These are phyloP conservation scores for Termitomyces heimii DNA, from an alignment of 768 basidiomycete species.

Conservation along the genomic window DNA sequence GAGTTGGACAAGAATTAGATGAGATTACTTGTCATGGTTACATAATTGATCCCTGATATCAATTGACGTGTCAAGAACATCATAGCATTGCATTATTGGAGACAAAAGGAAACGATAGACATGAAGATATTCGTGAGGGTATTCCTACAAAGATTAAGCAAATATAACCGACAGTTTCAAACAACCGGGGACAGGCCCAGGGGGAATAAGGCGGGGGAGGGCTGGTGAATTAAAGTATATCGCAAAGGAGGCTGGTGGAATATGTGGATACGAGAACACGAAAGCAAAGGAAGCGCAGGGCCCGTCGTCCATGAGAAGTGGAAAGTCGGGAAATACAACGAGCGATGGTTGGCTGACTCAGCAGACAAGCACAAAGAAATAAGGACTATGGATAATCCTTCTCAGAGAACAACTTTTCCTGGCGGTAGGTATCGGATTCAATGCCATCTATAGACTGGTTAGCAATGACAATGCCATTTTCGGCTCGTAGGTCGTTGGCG, in stretches of 20 bases:
- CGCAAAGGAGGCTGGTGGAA: constrained; percentile 1
- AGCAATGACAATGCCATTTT: constrained; percentile 34
- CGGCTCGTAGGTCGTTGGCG: constrained; percentile 41
- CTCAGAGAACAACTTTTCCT: constrained; percentile 39
- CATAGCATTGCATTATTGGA: background rate
- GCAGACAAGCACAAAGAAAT: background rate
- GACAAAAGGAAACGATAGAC: background rate
- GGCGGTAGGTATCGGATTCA: constrained; percentile 30
- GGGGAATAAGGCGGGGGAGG: background rate
- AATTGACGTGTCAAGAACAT: background rate
- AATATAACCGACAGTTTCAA: constrained; percentile 14
- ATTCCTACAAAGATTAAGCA: constrained; percentile 17
- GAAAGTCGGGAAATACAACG: background rate
- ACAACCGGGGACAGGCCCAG: constrained; percentile 10
- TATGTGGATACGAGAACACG: constrained; percentile 5
- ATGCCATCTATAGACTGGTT: constrained; percentile 34
- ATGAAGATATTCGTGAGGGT: constrained; percentile 13
- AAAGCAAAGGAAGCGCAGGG: background rate
- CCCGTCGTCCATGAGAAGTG: constrained; percentile 3
- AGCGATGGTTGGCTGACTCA: background rate
- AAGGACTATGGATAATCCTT: constrained; percentile 41
- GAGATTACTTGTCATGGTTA: background rate
- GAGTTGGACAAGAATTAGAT: background rate
- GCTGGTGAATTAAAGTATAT: constrained; percentile 6
- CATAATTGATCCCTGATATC: background rate